Evolutionary conservation across 1,284 basidiomycete genomes (phyloP).

Genomic region (Hemileia vastatrix): DNA sequence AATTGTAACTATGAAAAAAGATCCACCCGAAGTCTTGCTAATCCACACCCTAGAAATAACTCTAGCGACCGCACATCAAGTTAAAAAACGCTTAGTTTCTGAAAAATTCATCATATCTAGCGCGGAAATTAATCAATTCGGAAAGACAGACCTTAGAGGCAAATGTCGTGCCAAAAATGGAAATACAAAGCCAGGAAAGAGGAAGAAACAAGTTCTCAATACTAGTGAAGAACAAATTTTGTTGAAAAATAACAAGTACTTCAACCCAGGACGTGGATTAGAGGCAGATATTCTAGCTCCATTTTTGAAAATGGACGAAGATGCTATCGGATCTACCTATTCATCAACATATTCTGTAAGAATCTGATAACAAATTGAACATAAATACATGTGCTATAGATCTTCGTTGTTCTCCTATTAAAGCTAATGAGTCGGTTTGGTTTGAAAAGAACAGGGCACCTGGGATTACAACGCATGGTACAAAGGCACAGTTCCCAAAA

Average conservation of each 20-base stretch:
- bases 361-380: not conserved
- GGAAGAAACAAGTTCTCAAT: not conserved
- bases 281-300: conserved; percentile 8
- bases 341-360: too few relatives aligned
- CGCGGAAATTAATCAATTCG: not conserved
- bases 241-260: conserved; percentile 4
- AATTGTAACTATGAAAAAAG: not conserved
- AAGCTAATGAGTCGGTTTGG: not conserved
- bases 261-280: conserved; percentile 9
- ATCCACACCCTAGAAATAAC: conserved; percentile 2
- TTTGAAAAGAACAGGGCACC: not conserved
- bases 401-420: not conserved
- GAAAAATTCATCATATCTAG: conserved; percentile 12
- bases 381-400: not conserved
- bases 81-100: conserved; percentile 8
- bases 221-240: conserved; percentile 18
- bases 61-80: conserved; percentile 9
- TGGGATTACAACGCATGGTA: not conserved
- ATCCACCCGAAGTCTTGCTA: not conserved
- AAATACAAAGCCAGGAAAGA: not conserved
- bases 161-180: not conserved
- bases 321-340: not conserved
- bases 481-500: too few relatives aligned
- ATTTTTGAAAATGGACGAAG: not conserved
- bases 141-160: conserved; percentile 10